These are phyloP conservation scores for Colletotrichum sp. DNA, from an alignment of 2,329 filamentous ascomycete genomes.

Conservation along the genomic window DNA sequence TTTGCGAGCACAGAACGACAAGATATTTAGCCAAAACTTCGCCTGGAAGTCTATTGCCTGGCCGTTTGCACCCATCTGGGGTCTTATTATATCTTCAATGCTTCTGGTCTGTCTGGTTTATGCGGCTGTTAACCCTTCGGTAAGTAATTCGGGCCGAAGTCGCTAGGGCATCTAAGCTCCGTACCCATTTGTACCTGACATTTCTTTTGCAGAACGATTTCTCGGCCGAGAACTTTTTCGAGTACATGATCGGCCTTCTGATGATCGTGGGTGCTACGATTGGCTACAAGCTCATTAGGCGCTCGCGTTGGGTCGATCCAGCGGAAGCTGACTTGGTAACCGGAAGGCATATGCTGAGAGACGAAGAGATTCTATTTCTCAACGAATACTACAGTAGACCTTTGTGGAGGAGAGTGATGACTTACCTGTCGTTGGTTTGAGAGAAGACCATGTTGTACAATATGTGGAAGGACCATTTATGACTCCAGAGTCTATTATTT, in stretches of 20 bases:
- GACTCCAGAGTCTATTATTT: neutral
- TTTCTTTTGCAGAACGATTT: neutral
- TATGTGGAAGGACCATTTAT: neutral
- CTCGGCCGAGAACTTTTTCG: neutral
- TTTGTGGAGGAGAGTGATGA: neutral
- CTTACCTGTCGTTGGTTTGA: neutral
- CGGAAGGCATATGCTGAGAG: neutral
- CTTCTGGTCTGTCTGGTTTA: neutral
- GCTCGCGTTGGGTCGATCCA: neutral
- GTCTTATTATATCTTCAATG: neutral
- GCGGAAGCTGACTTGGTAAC: neutral
- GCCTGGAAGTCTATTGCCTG: neutral
- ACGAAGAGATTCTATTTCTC: neutral
- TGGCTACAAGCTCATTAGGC: neutral
- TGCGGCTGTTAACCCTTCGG: neutral
- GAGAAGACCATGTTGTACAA: neutral
- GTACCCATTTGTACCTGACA: neutral
- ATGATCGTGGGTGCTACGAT: neutral
- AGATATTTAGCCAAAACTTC: neutral
- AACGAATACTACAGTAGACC: neutral
- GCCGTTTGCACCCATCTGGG: neutral
- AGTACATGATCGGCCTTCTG: neutral
- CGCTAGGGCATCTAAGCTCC: neutral
- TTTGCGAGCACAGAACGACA: neutral
- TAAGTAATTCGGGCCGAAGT: neutral